Percentiles rank a stretch among this genome's conserved stretches.
phyloP scores from a whole-genome alignment of 192 early-diverging fungal genomes.

The Backusella sp. region DNA sequence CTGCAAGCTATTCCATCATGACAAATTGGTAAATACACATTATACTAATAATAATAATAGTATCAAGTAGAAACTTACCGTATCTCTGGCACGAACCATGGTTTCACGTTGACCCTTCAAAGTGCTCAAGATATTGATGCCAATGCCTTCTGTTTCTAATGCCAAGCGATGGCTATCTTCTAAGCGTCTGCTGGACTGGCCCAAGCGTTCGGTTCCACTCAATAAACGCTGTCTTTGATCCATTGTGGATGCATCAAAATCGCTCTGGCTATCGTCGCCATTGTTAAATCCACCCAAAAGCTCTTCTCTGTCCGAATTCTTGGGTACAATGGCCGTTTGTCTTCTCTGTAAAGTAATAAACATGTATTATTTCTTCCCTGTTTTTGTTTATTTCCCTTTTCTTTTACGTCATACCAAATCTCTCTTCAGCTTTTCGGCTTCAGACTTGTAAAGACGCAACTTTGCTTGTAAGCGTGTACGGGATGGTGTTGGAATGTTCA shows the following conservation, averaged over 20 bases:
- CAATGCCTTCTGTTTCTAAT: conserved; percentile 88
- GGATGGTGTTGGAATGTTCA: conserved; percentile 63
- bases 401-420: conserved; percentile 58
- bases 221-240: conserved; percentile 82
- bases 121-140: conserved; percentile 79
- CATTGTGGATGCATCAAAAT: conserved; percentile 56
- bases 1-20: conserved; percentile 54
- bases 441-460: conserved; percentile 72
- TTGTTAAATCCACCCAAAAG: conserved; percentile 47
- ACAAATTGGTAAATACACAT: too few relatives aligned
- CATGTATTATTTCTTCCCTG: not conserved
- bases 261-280: conserved; percentile 34
- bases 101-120: conserved; percentile 89
- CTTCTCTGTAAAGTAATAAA: conserved; percentile 36
- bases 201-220: conserved; percentile 83
- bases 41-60: not conserved
- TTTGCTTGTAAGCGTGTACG: conserved; percentile 67
- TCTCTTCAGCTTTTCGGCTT: conserved; percentile 75
- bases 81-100: conserved; percentile 81
- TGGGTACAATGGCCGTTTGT: conserved; percentile 40
- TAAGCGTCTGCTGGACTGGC: conserved; percentile 73
- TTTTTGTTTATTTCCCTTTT: not conserved
- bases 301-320: conserved; percentile 56
- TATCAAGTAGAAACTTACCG: conserved; percentile 47
- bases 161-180: conserved; percentile 89